Conservation (phyloP, 306 rosid genomes). For the Dryas drummondii region DNA sequence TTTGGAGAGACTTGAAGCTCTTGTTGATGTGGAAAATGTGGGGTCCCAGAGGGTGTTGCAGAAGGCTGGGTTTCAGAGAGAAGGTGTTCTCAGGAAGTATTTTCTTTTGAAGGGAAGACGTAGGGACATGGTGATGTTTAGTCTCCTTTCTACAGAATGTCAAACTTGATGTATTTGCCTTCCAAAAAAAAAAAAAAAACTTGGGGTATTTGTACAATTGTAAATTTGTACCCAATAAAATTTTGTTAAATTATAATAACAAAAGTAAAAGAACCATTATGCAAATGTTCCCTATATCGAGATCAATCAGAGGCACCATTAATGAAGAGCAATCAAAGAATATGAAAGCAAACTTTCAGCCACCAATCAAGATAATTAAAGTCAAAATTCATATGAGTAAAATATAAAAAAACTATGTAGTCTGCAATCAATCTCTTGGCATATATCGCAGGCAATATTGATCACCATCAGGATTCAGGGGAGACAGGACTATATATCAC, state of each 20-base stretch:
- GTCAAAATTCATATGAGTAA: too few species aligned
- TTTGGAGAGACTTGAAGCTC: conserved; percentile 74
- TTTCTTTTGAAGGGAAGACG: conserved; percentile 35
- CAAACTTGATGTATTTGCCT: not conserved
- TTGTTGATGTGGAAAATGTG: conserved; percentile 59
- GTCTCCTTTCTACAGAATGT: conserved; percentile 44
- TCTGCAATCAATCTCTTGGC: too few species aligned
- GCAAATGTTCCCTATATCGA: too few species aligned
- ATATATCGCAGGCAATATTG: too few species aligned
- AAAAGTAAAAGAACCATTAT: not conserved
- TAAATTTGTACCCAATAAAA: not conserved
- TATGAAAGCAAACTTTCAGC: too few species aligned
- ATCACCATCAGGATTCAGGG: too few species aligned
- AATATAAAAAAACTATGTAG: too few species aligned
- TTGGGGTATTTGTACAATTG: not conserved
- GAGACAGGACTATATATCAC: too few species aligned
- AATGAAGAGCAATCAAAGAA: too few species aligned
- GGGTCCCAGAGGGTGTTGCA: conserved; percentile 67
- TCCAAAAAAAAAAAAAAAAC: not conserved
- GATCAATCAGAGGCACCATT: too few species aligned
- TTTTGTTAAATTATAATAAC: not conserved
- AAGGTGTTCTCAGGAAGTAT: conserved; percentile 66
- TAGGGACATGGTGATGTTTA: conserved; percentile 44
- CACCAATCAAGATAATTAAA: too few species aligned
- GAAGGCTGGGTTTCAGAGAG: conserved; percentile 64